Conservation (phyloP, 192 early-diverging fungal species). For the Coemansia sp. region DNA sequence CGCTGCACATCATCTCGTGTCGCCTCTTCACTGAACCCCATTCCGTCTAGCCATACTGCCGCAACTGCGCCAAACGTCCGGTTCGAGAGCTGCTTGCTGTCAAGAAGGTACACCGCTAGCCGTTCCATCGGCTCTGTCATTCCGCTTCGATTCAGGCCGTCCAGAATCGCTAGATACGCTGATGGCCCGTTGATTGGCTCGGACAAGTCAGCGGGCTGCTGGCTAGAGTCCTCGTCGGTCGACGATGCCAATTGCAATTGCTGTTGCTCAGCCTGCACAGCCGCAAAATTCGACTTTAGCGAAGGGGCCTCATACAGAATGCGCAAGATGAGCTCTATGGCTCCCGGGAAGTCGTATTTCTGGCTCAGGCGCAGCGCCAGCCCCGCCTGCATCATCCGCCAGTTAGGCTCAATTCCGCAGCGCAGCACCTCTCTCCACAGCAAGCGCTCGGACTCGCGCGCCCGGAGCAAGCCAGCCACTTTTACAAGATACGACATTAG, state of each 20-base stretch:
- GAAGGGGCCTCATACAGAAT: constrained; percentile 10
- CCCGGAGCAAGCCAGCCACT: constrained; percentile 14
- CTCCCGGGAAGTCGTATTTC: constrained; percentile 4
- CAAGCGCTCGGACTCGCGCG: constrained; percentile 11
- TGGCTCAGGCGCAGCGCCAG: constrained; percentile 14
- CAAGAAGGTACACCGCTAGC: constrained; percentile 32
- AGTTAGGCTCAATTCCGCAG: constrained; percentile 18
- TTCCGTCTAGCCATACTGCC: constrained; percentile 40
- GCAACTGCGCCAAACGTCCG: constrained; percentile 27
- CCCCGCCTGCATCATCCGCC: constrained; percentile 12
- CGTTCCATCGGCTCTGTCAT: constrained; percentile 22
- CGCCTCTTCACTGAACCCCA: constrained; percentile 11
- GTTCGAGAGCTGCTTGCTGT: constrained; percentile 9
- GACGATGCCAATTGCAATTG: background rate
- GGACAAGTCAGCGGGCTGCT: background rate
- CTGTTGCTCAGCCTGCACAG: background rate
- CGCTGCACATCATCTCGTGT: constrained; percentile 28
- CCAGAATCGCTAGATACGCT: constrained; percentile 28
- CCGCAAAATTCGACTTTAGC: background rate
- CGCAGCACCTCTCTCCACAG: constrained; percentile 42
- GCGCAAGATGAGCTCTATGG: constrained; percentile 20
- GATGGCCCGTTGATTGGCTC: constrained; percentile 9
- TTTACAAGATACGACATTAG: constrained; percentile 28
- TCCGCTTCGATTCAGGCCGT: constrained; percentile 31
- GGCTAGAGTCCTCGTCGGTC: background rate